Percentiles rank a stretch among this genome's conserved stretches.
phyloP scores from a whole-genome alignment of 192 early-diverging fungal genomes.

The Backusella tarrabulga region DNA sequence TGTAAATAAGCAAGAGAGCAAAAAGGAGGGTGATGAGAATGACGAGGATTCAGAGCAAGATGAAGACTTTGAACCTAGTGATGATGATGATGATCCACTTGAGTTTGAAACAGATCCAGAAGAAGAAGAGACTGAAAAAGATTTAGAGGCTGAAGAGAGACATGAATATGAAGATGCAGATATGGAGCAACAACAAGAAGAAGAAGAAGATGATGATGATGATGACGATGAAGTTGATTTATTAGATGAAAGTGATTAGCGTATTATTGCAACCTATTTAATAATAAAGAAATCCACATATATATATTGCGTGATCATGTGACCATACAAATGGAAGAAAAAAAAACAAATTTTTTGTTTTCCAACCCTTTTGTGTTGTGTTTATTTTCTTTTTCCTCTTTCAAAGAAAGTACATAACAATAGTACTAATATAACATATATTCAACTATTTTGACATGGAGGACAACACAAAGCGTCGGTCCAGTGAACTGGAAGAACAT shows the following conservation, averaged over 20 bases:
- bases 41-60: slow-evolving; percentile 23
- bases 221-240: not conserved
- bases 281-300: not conserved
- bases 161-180: not conserved
- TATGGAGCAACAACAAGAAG: not conserved
- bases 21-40: not conserved
- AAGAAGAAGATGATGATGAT: not conserved
- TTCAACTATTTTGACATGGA: slow-evolving; percentile 16
- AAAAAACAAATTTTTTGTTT: not conserved
- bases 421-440: not conserved
- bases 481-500: slow-evolving; percentile 17
- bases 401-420: not conserved
- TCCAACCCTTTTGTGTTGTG: not conserved
- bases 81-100: not conserved
- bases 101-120: slow-evolving; percentile 21
- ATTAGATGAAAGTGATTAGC: not conserved
- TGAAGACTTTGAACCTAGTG: slow-evolving; percentile 14
- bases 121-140: slow-evolving; percentile 24
- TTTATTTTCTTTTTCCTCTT: not conserved
- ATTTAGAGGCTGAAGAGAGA: not conserved
- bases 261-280: not conserved
- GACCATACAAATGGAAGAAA: not conserved
- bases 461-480: slow-evolving; percentile 21
- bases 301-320: too few relatives aligned
- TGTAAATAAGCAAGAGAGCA: not conserved